Evolutionary conservation across 148 eudicot genomes (phyloP), one percentile per base, ranked within the genome.

Genomic region (Cornus suecica): DNA sequence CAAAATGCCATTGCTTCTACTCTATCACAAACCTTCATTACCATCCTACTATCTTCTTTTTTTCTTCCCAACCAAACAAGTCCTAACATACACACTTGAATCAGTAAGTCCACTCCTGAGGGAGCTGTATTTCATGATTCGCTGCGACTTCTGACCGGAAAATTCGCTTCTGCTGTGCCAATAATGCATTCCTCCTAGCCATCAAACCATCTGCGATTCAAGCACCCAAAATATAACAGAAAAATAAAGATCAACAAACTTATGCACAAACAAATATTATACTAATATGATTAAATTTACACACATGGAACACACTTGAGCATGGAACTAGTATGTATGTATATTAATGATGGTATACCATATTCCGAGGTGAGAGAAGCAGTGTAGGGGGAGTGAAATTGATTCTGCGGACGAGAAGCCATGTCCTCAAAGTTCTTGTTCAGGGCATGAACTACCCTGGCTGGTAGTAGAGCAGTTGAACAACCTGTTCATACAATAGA

Each of bases 21-120:
- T 66, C 69, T 28, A 15, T 30, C 15, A 18, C 41, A 27, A 30
- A 0, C 14, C 20, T 37, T 37, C 42, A 3, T 42, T 66, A 4
- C 8, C 18, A 10, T 11, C 32, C 30, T 11, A 11, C 37, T 10
- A 48, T 41, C 32, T 48, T 58, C n/a, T 1, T 3, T 58, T 58
- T 58, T 58, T 22, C 8, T 64, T 16, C 9, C 27, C 56, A 29
- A 32, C 69, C 54, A 37, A 34, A 71, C 41, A 74, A 63, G 62
- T 4, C 31, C 58, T 6, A 20, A 37, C 13, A 51, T 42, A 15
- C 10, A n/a, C 13, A 66, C 8, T 2, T 20, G 18, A 4, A 15
- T 77, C 62, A 86, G 61, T 84, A 87, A 18, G 86, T 82, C 90
- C 90, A 86, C 20, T 86, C 89, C 61, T 82, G 81, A n/a, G 90